Percentiles rank a stretch among this genome's conserved stretches.
phyloP scores from a whole-genome alignment of 2,329 filamentous ascomycete species.

The Nemania bipapillata region DNA sequence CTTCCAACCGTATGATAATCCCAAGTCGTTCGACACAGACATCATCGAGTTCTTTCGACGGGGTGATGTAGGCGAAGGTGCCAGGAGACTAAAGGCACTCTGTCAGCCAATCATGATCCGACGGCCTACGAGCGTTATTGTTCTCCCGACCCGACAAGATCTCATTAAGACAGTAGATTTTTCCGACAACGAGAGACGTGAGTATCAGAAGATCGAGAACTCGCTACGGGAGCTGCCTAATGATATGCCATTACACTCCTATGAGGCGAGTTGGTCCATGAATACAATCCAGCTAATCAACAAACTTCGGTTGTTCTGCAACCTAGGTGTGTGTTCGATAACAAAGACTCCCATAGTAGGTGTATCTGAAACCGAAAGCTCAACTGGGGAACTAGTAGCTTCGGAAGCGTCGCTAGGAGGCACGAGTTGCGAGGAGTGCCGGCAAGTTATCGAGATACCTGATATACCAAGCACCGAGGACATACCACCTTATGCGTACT shows the following conservation, averaged over 20 bases:
- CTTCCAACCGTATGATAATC: slow-evolving; percentile 13
- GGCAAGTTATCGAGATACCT: slow-evolving; percentile 11
- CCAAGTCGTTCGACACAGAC: slow-evolving; percentile 17
- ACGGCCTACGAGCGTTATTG: slow-evolving; percentile 8
- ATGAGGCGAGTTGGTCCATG: slow-evolving; percentile 1
- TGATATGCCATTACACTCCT: not conserved
- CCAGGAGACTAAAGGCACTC: slow-evolving; percentile 16
- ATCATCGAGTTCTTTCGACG: slow-evolving; percentile 20
- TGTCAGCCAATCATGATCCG: slow-evolving; percentile 16
- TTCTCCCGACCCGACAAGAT: slow-evolving; percentile 12
- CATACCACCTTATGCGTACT: slow-evolving; percentile 12
- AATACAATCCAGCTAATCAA: slow-evolving; percentile 18
- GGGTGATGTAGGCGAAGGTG: slow-evolving; percentile 9
- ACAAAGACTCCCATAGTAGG: not conserved
- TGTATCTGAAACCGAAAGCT: not conserved
- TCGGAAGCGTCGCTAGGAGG: slow-evolving; percentile 9
- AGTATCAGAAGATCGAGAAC: slow-evolving; percentile 22
- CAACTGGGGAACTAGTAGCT: not conserved
- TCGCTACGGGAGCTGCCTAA: not conserved
- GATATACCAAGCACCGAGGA: not conserved
- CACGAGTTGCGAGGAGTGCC: not conserved
- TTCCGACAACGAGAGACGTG: slow-evolving; percentile 1
- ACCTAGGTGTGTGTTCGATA: slow-evolving; percentile 4
- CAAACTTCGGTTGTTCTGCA: slow-evolving; percentile 18
- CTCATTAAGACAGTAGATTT: slow-evolving; percentile 10